Conservation (phyloP, 495 filamentous ascomycete species). For the Tricharina praecox region DNA sequence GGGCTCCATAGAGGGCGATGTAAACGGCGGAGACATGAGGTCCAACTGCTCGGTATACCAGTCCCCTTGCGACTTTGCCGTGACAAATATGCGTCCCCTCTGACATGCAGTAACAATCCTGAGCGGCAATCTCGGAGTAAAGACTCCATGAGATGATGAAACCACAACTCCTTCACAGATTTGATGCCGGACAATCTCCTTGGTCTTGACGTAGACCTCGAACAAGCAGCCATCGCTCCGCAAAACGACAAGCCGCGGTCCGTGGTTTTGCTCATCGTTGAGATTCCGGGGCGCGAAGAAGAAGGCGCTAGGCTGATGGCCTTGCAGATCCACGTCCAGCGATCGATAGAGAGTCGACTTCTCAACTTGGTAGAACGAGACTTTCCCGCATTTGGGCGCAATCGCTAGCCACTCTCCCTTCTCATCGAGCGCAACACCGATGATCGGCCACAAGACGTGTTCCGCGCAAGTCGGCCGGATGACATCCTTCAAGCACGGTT, state of each 20-base stretch:
- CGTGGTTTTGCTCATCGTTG: slow-evolving; percentile 12
- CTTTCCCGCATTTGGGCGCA: slow-evolving; percentile 36
- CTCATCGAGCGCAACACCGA: slow-evolving; percentile 42
- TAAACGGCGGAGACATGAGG: slow-evolving; percentile 14
- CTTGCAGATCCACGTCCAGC: slow-evolving; percentile 34
- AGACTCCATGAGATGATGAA: slow-evolving; percentile 26
- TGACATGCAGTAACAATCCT: slow-evolving; percentile 25
- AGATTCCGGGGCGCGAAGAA: slow-evolving; percentile 33
- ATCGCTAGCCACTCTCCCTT: slow-evolving; percentile 45
- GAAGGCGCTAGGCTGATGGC: slow-evolving; percentile 39
- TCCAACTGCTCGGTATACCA: slow-evolving; percentile 21
- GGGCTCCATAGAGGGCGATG: slow-evolving; percentile 13
- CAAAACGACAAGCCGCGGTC: slow-evolving; percentile 34
- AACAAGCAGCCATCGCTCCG: slow-evolving; percentile 41
- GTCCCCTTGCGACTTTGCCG: slow-evolving; percentile 19
- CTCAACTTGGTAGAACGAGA: slow-evolving; percentile 43
- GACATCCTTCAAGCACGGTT: slow-evolving; percentile 18
- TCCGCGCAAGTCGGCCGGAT: slow-evolving; percentile 23
- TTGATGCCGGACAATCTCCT: slow-evolving; percentile 12
- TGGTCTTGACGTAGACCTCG: slow-evolving; percentile 30
- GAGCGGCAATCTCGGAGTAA: slow-evolving; percentile 21
- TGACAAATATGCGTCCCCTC: slow-evolving; percentile 22
- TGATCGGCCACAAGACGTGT: slow-evolving; percentile 34
- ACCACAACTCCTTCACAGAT: slow-evolving; percentile 19
- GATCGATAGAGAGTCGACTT: slow-evolving; percentile 34